Evolutionary conservation across 106 monocot species (phyloP).

Genomic region (Agapanthus africanus): DNA sequence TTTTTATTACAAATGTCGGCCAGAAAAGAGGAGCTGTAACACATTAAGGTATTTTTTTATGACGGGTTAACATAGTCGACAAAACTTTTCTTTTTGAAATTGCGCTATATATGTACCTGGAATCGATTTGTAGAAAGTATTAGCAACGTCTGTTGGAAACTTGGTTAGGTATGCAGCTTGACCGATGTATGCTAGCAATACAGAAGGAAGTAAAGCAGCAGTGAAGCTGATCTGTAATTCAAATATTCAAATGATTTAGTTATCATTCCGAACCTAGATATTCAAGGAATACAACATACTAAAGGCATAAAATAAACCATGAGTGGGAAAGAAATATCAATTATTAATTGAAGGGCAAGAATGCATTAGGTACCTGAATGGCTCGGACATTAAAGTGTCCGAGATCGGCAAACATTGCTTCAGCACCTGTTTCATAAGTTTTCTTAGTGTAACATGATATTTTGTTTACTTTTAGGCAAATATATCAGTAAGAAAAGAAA

Average conservation of each 20-base stretch:
- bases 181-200: constrained; percentile 58
- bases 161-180: constrained; percentile 65
- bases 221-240: constrained; percentile 57
- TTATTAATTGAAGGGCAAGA: too few species aligned
- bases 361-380: constrained; percentile 39
- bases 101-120: constrained; percentile 24
- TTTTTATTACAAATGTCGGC: background rate
- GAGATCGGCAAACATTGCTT: constrained; percentile 85
- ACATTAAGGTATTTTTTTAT: background rate
- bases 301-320: background rate
- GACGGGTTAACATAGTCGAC: background rate
- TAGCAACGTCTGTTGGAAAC: constrained; percentile 34
- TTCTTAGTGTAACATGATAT: background rate
- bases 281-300: background rate
- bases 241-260: background rate
- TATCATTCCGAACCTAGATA: background rate
- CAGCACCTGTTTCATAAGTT: constrained; percentile 45
- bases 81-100: background rate
- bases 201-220: constrained; percentile 40
- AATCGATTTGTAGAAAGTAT: constrained; percentile 71
- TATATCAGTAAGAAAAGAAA: too few species aligned
- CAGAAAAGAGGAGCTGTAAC: background rate
- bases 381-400: constrained; percentile 64
- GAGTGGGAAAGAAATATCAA: too few species aligned
- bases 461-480: too few species aligned